phyloP scores from a whole-genome alignment of 495 filamentous ascomycete genomes.

The Penicillium paxilli region DNA sequence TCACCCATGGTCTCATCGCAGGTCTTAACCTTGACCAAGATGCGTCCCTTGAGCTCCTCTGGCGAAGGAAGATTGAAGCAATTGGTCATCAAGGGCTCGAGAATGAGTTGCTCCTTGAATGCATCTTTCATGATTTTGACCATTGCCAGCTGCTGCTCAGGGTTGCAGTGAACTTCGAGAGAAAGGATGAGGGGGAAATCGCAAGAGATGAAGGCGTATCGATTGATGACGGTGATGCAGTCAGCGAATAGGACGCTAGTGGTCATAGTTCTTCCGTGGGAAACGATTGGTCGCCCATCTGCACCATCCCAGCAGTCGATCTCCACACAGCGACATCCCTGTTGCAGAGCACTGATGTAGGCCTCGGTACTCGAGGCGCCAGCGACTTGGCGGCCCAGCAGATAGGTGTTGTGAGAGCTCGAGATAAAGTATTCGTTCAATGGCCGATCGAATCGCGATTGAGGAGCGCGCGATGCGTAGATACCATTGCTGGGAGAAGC shows the following conservation, averaged over 20 bases:
- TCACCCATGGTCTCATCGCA: constrained; percentile 44
- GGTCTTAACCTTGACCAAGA: constrained; percentile 92
- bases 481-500: constrained; percentile 68
- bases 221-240: constrained; percentile 87
- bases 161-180: constrained; percentile 89
- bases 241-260: constrained; percentile 83
- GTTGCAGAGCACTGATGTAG: constrained; percentile 86
- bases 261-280: constrained; percentile 87
- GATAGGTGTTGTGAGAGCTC: constrained; percentile 97
- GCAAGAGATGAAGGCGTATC: constrained; percentile 83
- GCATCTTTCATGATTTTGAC: constrained; percentile 83
- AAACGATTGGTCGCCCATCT: constrained; percentile 82
- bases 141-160: constrained; percentile 83
- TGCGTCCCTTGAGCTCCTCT: constrained; percentile 75
- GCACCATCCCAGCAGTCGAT: constrained; percentile 97
- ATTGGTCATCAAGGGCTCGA: constrained; percentile 68
- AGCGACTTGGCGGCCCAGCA: constrained; percentile 84
- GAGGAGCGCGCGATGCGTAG: constrained; percentile 54
- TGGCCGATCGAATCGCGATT: constrained; percentile 70
- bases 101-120: constrained; percentile 75
- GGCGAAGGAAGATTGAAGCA: constrained; percentile 74
- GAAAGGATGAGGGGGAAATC: constrained; percentile 89
- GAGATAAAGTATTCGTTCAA: constrained; percentile 98
- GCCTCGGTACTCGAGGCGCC: constrained; percentile 90
- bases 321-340: constrained; percentile 91